Percentiles rank a stretch among this genome's conserved stretches.
phyloP scores from a whole-genome alignment of 1,139 yeast genomes.

The Hyphopichia burtonii region DNA sequence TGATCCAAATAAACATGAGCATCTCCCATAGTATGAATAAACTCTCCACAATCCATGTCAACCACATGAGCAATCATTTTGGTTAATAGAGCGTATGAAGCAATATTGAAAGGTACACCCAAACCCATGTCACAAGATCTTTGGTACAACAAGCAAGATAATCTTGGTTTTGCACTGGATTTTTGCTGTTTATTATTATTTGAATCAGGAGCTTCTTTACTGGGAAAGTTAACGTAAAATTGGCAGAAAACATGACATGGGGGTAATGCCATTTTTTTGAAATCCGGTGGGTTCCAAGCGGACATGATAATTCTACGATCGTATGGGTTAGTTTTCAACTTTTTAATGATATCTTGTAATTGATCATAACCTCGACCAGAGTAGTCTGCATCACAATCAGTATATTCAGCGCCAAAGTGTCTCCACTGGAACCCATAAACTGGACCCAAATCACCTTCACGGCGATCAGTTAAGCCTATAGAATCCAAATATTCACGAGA shows the following conservation, averaged over 20 bases:
- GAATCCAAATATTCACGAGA: conserved; percentile 85
- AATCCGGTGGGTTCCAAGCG: conserved; percentile 99
- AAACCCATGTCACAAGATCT: conserved; percentile 99
- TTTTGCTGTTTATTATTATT: conserved; percentile 14
- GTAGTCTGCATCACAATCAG: conserved; percentile 83
- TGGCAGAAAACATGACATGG: conserved; percentile 98
- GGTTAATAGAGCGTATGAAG: conserved; percentile 89
- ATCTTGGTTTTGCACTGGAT: conserved; percentile 48
- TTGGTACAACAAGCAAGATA: conserved; percentile 89
- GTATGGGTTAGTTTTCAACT: conserved; percentile 82
- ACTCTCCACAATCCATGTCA: conserved; percentile 92
- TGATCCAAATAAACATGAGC: conserved; percentile 94
- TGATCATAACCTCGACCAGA: conserved; percentile 90
- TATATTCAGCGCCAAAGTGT: conserved; percentile 93
- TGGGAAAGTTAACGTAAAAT: conserved; percentile 83
- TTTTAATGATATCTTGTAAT: conserved; percentile 72
- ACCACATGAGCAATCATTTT: conserved; percentile 94
- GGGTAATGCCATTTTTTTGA: conserved; percentile 91
- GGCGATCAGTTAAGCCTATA: conserved; percentile 73
- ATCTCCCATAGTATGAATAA: conserved; percentile 94
- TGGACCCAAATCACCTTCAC: conserved; percentile 96
- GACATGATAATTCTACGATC: conserved; percentile 92
- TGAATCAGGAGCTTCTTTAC: conserved; percentile 26
- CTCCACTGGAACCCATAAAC: conserved; percentile 99
- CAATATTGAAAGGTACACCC: conserved; percentile 97